These are phyloP conservation scores for Penicillium macrosclerotiorum DNA, from an alignment of 495 filamentous ascomycete species.

Conservation along the genomic window DNA sequence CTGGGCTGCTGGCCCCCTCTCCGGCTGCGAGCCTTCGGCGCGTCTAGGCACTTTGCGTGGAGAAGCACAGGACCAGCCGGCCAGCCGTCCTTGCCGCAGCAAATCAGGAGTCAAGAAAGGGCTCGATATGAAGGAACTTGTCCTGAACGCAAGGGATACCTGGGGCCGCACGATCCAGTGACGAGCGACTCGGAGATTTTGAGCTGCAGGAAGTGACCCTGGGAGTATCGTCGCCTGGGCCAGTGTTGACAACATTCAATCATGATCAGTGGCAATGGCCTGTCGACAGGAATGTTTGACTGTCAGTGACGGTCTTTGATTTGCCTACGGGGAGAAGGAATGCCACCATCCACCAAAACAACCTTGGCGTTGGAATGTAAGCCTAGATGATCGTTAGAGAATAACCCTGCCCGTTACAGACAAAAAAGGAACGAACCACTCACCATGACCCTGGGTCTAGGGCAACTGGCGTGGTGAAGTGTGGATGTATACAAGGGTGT, in stretches of 20 bases:
- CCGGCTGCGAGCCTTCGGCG: conserved; percentile 25
- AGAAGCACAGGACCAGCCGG: conserved; percentile 27
- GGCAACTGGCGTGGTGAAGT: conserved; percentile 10
- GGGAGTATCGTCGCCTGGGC: conserved; percentile 14
- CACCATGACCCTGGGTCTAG: conserved; percentile 22
- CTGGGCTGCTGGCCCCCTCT: conserved; percentile 32
- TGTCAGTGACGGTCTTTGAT: conserved; percentile 24
- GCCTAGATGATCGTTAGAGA: conserved; percentile 17
- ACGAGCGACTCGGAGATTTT: conserved; percentile 45
- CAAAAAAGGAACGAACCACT: conserved; percentile 12
- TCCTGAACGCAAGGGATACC: conserved; percentile 43
- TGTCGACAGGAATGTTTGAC: conserved; percentile 37
- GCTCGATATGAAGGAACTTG: conserved; percentile 32
- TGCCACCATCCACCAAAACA: conserved; percentile 20
- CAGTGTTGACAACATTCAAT: conserved; percentile 23
- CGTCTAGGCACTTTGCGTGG: conserved; percentile 30
- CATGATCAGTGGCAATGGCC: conserved; percentile 27
- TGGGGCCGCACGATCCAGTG: conserved; percentile 40
- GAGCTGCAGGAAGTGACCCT: conserved; percentile 26
- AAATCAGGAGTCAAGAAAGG: conserved; percentile 45
- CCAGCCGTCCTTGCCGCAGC: conserved; percentile 36
- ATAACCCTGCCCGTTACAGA: conserved; percentile 2
- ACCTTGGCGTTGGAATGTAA: conserved; percentile 36
- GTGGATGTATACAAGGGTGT: conserved; percentile 15
- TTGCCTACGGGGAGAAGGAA: conserved; percentile 26